Evolutionary conservation across 2,329 filamentous ascomycete genomes (phyloP), one percentile per base, ranked within the genome.

Genomic region (Alternaria alternata): DNA sequence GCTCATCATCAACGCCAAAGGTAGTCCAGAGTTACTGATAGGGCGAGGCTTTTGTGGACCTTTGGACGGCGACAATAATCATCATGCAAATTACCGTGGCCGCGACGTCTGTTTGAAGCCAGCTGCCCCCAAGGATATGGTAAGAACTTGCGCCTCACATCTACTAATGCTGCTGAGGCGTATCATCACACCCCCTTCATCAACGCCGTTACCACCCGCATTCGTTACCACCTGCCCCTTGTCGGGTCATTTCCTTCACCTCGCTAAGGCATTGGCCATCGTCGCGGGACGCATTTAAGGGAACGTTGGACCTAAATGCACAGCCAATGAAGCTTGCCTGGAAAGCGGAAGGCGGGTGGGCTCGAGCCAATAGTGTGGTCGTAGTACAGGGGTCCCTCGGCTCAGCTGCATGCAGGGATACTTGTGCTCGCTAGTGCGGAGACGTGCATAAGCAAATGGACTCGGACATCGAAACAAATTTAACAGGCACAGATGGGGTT

Each of bases 361-460:
- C 14, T 44, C 18, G 41, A 59, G 54, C 65, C 67, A 66, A 69
- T 69, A 42, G 56, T 39, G 44, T 55, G 41, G 44, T 48, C 36
- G 38, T 20, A 16, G 7, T 3, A 42, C 63, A 66, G 54, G 63
- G 66, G 53, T 48, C 46, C 67, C 64, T 67, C 62, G 69, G 61
- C 62, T 56, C 64, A 46, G 63, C 59, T 60, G 63, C 51, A 71
- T 73, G 69, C 71, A 74, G 68, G 71, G 68, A 63, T 64, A 62
- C 67, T 68, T 72, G 72, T 73, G 72, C 67, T 70, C 65, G 54
- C 65, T 68, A 67, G 65, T 59, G 30, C 59, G 57, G 62, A 46
- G 65, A 64, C 62, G 63, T 76, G 73, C 74, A 77, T 75, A 72
- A 73, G 66, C 69, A 66, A 61, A 58, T 63, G 60, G 55, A 57